Evolutionary conservation across 257 asterid genomes (phyloP).

Genomic region (Vinca minor): DNA sequence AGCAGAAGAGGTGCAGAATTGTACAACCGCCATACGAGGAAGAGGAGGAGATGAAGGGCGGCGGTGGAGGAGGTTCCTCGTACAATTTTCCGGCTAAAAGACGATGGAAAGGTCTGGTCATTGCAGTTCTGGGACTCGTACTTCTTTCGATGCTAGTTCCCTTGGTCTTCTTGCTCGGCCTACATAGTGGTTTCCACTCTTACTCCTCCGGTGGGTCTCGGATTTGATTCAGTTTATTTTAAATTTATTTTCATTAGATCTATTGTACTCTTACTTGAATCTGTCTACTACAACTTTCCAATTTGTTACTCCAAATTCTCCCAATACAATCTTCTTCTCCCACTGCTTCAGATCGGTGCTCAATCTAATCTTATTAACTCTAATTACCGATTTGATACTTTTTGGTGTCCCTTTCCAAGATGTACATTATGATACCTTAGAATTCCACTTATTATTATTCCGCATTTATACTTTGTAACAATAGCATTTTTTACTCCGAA

Average conservation of each 20-base stretch:
- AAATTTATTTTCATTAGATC: constrained; percentile 2
- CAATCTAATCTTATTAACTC: background rate
- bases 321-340: background rate
- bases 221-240: background rate
- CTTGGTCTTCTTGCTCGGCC: constrained; percentile 73
- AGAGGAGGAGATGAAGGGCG: constrained; percentile 40
- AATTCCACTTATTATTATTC: too few relatives aligned
- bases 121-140: constrained; percentile 72
- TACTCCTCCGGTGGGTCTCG: constrained; percentile 16
- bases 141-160: constrained; percentile 94
- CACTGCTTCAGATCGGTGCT: background rate
- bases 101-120: constrained; percentile 73
- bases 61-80: constrained; percentile 40
- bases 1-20: too few relatives aligned
- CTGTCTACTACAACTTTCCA: background rate
- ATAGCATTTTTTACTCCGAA: background rate
- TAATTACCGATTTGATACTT: background rate
- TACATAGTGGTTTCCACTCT: constrained; percentile 63
- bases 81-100: constrained; percentile 57
- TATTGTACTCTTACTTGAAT: background rate
- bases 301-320: background rate
- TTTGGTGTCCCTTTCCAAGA: background rate
- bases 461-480: background rate
- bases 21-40: too few relatives aligned
- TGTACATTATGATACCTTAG: background rate